Evolutionary conservation across 495 filamentous ascomycete genomes (phyloP).

Genomic region (Neurospora hispaniola): DNA sequence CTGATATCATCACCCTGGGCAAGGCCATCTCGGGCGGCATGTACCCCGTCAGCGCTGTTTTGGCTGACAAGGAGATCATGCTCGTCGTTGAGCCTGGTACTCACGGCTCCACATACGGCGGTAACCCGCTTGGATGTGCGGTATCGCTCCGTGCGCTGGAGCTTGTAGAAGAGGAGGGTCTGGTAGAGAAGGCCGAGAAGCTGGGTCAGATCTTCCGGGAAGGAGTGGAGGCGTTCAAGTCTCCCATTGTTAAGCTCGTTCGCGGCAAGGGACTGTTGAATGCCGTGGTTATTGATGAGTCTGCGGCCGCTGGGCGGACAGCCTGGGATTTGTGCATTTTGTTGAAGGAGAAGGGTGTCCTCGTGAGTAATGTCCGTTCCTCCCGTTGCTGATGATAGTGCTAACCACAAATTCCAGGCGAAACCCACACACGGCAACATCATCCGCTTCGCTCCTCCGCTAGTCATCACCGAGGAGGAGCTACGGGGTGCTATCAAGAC

Average conservation of each 20-base stretch:
- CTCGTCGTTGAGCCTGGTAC: slow-evolving; percentile 94
- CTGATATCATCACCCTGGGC: slow-evolving; percentile 86
- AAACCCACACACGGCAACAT: slow-evolving; percentile 99
- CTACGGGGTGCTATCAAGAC: slow-evolving; percentile 66
- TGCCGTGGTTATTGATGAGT: slow-evolving; percentile 93
- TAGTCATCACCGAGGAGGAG: slow-evolving; percentile 79
- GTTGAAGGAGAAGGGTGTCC: slow-evolving; percentile 87
- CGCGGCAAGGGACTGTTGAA: slow-evolving; percentile 93
- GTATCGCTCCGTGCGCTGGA: slow-evolving; percentile 95
- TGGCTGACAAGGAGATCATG: slow-evolving; percentile 88
- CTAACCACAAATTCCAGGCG: slow-evolving; percentile 42
- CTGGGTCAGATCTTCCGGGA: slow-evolving; percentile 79
- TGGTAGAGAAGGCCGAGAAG: slow-evolving; percentile 70
- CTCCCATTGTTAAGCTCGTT: slow-evolving; percentile 69
- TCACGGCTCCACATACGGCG: slow-evolving; percentile 94
- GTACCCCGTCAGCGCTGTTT: slow-evolving; percentile 94
- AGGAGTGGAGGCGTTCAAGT: slow-evolving; percentile 57
- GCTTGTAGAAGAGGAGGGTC: slow-evolving; percentile 80
- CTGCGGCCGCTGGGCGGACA: slow-evolving; percentile 66
- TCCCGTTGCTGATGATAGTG: background rate
- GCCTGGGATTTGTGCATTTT: slow-evolving; percentile 98
- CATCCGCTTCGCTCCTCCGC: slow-evolving; percentile 82
- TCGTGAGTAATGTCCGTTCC: slow-evolving; percentile 47
- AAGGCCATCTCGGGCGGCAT: slow-evolving; percentile 98
- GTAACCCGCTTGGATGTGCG: slow-evolving; percentile 93